Evolutionary conservation across 148 eudicot genomes (phyloP), one percentile per base, ranked within the genome.

Genomic region (Vaccinium corymbosum): DNA sequence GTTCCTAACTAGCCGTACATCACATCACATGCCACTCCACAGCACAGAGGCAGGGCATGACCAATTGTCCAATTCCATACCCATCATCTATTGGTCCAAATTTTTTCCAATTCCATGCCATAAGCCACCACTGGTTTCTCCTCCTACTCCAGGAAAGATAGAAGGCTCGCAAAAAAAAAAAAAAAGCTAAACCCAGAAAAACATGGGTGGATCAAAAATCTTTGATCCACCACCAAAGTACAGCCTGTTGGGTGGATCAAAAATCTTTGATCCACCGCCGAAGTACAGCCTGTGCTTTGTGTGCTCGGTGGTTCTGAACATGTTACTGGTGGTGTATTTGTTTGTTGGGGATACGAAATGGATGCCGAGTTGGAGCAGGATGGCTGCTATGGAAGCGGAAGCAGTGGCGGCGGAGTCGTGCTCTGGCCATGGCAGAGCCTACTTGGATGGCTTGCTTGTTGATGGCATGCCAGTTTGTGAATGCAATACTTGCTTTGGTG

Each of bases 321-420:
- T 78, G 19, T 52, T 22, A 13, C 56, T 78, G n/a, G 5, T 27
- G 0, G 1, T 78, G 13, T 15, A 53, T 27, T 17, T 52, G 20
- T 27, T 29, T 55, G 81, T 79, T 13, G 48, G 48, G 32, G 25
- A 1, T 7, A 16, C 20, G 7, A 3, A 22, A 11, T 25, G 55
- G 81, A 9, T 7, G 61, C 46, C 52, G 57, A 78, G 83, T 27
- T 89, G 91, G 91, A 86, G 87, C 76, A 73, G 13, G 73, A 76
- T 70, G 48, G 89, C 91, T 20, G 91, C 91, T 29, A 53, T 46
- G 48, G 89, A 89, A 52, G 91, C 89, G 0, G 91, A 89, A 73
- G 81, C 78, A 2, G 86, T 86, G 74, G 91, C 85, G 6, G 52
- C 84, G 6, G 80, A 83, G 3, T 27, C 88, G 5, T 89, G 89